These are phyloP conservation scores for Aspergillus pseudonomiae DNA, from an alignment of 2,329 filamentous ascomycete genomes.

Conservation along the genomic window DNA sequence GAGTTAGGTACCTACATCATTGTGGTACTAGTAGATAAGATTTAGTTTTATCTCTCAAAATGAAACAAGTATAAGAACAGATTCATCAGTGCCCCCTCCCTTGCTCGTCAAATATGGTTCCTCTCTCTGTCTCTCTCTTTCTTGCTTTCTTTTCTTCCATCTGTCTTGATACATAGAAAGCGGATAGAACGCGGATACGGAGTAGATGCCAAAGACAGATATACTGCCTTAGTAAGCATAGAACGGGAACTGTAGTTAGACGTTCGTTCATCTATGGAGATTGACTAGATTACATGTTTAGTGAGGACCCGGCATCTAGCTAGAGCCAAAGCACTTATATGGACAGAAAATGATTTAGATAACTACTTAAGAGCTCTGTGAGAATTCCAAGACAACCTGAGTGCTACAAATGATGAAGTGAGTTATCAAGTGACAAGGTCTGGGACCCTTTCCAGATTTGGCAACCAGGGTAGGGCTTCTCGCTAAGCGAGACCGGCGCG, in stretches of 20 bases:
- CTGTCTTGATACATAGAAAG: too few relatives aligned
- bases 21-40: neutral
- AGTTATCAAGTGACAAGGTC: neutral
- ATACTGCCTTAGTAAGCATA: neutral
- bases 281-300: neutral
- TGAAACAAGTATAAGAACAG: neutral
- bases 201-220: neutral
- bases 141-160: too few relatives aligned
- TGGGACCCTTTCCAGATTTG: conserved; percentile 28
- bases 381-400: neutral
- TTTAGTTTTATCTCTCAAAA: neutral
- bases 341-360: neutral
- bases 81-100: neutral
- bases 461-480: conserved; percentile 41
- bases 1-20: neutral
- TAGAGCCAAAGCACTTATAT: neutral
- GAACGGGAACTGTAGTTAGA: neutral
- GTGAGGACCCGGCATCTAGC: neutral
- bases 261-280: neutral
- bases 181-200: too few relatives aligned
- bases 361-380: neutral
- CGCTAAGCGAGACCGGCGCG: conserved; percentile 49
- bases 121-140: too few relatives aligned
- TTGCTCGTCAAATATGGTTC: neutral
- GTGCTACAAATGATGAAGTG: neutral